Conservation (phyloP, 2,329 filamentous ascomycete genomes). For the Hymenoscyphus repandus region DNA sequence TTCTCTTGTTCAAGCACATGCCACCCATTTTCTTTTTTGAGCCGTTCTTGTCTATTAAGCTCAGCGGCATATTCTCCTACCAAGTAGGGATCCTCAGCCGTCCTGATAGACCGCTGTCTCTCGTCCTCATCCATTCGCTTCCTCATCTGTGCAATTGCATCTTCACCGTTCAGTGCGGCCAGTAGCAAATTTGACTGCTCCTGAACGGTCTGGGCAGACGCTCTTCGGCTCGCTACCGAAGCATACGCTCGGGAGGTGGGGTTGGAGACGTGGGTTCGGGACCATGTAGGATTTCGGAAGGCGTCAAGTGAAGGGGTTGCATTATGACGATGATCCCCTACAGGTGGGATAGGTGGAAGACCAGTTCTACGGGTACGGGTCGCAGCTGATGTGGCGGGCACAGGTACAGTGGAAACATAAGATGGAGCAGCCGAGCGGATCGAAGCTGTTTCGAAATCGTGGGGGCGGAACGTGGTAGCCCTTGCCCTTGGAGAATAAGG, state of each 20-base stretch:
- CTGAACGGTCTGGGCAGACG: slow-evolving; percentile 38
- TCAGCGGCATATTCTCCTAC: slow-evolving; percentile 62
- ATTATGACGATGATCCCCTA: slow-evolving; percentile 31
- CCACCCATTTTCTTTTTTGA: slow-evolving; percentile 48
- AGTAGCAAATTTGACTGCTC: slow-evolving; percentile 24
- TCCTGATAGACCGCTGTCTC: slow-evolving; percentile 25
- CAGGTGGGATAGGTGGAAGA: slow-evolving; percentile 30
- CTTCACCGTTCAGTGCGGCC: slow-evolving; percentile 13
- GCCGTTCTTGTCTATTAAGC: slow-evolving; percentile 49
- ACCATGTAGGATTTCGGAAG: slow-evolving; percentile 57
- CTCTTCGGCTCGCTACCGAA: slow-evolving; percentile 58
- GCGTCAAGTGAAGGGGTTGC: slow-evolving; percentile 40
- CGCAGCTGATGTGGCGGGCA: slow-evolving; percentile 19
- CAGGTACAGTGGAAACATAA: slow-evolving; percentile 60
- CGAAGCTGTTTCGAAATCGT: slow-evolving; percentile 61
- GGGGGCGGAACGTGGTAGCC: neutral
- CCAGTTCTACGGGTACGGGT: slow-evolving; percentile 37
- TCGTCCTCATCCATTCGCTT: slow-evolving; percentile 21
- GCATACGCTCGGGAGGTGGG: slow-evolving; percentile 57
- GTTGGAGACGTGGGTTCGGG: slow-evolving; percentile 43
- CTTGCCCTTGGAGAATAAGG: slow-evolving; percentile 5
- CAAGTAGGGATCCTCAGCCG: slow-evolving; percentile 61
- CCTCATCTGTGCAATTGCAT: slow-evolving; percentile 22
- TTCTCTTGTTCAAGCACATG: slow-evolving; percentile 51
- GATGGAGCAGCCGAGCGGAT: slow-evolving; percentile 64